phyloP scores from a whole-genome alignment of 495 filamentous ascomycete species.

The Viridothelium virens region DNA sequence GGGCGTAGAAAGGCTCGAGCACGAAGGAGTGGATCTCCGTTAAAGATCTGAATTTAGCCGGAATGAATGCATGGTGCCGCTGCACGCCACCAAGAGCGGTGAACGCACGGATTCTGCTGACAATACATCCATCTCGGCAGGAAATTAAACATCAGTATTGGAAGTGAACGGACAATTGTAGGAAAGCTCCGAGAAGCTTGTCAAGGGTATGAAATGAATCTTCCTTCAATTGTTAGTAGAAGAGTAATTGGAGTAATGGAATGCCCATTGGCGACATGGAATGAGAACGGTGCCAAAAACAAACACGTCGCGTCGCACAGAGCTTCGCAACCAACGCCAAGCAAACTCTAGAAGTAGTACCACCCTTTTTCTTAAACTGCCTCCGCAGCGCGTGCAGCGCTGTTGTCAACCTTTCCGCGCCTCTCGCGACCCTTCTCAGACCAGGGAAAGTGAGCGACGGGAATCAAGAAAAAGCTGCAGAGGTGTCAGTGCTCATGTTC shows the following conservation, averaged over 20 bases:
- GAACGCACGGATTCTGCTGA: not conserved
- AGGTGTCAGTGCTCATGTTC: slow-evolving; percentile 11
- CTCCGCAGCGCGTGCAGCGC: slow-evolving; percentile 20
- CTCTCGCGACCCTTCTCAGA: slow-evolving; percentile 69
- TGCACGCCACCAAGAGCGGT: not conserved
- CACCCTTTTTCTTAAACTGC: not conserved
- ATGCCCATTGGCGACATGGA: not conserved
- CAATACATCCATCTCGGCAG: not conserved
- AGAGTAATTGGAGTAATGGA: not conserved
- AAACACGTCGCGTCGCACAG: not conserved
- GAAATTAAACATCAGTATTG: not conserved
- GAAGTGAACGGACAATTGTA: not conserved
- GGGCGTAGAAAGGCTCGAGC: slow-evolving; percentile 3
- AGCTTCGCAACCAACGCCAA: not conserved
- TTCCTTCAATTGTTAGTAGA: not conserved
- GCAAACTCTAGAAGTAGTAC: not conserved
- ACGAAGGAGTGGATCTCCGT: not conserved
- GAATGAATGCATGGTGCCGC: not conserved
- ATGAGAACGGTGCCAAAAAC: not conserved
- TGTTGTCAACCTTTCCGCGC: slow-evolving; percentile 41
- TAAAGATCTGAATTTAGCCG: slow-evolving; percentile 1
- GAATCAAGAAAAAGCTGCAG: slow-evolving; percentile 86
- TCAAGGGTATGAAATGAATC: not conserved
- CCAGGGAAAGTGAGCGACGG: slow-evolving; percentile 96
- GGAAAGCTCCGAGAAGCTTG: not conserved